Evolutionary conservation across 495 filamentous ascomycete species (phyloP).

Genomic region (Cercophora sp.): DNA sequence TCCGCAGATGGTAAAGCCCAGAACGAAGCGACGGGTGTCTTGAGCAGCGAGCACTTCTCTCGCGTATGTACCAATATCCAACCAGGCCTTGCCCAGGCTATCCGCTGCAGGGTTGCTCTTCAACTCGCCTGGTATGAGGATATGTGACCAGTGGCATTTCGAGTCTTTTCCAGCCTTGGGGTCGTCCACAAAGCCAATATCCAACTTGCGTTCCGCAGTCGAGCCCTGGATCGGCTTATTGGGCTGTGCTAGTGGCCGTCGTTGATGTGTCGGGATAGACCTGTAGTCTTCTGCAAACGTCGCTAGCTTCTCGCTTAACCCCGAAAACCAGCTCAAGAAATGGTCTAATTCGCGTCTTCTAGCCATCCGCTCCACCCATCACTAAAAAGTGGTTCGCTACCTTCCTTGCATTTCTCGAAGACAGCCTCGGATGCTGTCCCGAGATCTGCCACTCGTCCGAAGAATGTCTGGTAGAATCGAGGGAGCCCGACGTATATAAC

Average conservation of each 20-base stretch:
- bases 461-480: too few species aligned
- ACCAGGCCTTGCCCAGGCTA: constrained; percentile 30
- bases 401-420: too few species aligned
- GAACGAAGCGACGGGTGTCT: constrained; percentile 44
- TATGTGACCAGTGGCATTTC: constrained; percentile 39
- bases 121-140: constrained; percentile 46
- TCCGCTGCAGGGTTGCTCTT: constrained; percentile 44
- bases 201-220: constrained; percentile 37
- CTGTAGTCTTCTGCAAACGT: constrained; percentile 23
- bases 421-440: too few species aligned
- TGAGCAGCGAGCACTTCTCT: constrained; percentile 44
- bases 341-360: constrained; percentile 27
- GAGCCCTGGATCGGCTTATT: constrained; percentile 38
- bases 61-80: constrained; percentile 41
- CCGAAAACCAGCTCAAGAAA: constrained; percentile 33
- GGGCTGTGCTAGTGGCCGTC: constrained; percentile 32
- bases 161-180: constrained; percentile 23
- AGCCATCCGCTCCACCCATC: constrained; percentile 30
- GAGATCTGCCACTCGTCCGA: too few species aligned
- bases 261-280: constrained; percentile 15
- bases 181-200: constrained; percentile 42
- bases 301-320: constrained; percentile 30
- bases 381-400: too few species aligned
- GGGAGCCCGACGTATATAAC: too few species aligned
- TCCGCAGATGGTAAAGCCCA: constrained; percentile 44